Evolutionary conservation across 2,329 filamentous ascomycete genomes (phyloP).

Genomic region (Monosporascus sp.): DNA sequence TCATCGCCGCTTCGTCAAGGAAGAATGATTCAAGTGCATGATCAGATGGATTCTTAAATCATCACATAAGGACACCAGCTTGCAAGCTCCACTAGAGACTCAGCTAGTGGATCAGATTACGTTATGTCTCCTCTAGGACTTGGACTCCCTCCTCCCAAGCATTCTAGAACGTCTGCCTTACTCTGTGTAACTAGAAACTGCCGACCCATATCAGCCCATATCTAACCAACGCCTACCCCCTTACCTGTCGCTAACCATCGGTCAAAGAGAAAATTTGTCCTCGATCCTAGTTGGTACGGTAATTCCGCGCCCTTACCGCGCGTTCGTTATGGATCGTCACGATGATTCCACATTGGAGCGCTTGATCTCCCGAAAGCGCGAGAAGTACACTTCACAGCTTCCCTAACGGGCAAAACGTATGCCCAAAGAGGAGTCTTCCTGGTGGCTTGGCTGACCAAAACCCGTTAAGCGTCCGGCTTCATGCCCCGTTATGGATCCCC

Average conservation of each 20-base stretch:
- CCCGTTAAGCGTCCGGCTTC: neutral
- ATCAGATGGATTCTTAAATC: too few relatives aligned
- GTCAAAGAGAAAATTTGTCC: neutral
- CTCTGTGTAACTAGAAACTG: too few relatives aligned
- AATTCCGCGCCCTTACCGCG: neutral
- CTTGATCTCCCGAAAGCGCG: neutral
- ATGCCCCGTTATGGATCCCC: neutral
- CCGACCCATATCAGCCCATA: too few relatives aligned
- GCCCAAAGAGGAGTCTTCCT: slow-evolving; percentile 2
- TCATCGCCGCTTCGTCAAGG: too few relatives aligned
- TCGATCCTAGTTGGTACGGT: neutral
- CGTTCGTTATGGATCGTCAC: too few relatives aligned
- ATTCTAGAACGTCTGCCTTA: neutral
- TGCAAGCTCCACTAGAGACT: too few relatives aligned
- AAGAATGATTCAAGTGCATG: too few relatives aligned
- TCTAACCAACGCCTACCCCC: neutral
- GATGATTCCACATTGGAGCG: too few relatives aligned
- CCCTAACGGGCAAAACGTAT: slow-evolving; percentile 14
- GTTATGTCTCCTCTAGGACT: too few relatives aligned
- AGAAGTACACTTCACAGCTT: slow-evolving; percentile 11
- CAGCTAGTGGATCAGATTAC: too few relatives aligned
- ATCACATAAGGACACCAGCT: too few relatives aligned
- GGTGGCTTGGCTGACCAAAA: slow-evolving; percentile 8
- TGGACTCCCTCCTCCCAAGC: too few relatives aligned
- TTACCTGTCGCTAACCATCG: neutral